These are phyloP conservation scores for Penicillium fimorum DNA, from an alignment of 495 filamentous ascomycete species.

Conservation along the genomic window DNA sequence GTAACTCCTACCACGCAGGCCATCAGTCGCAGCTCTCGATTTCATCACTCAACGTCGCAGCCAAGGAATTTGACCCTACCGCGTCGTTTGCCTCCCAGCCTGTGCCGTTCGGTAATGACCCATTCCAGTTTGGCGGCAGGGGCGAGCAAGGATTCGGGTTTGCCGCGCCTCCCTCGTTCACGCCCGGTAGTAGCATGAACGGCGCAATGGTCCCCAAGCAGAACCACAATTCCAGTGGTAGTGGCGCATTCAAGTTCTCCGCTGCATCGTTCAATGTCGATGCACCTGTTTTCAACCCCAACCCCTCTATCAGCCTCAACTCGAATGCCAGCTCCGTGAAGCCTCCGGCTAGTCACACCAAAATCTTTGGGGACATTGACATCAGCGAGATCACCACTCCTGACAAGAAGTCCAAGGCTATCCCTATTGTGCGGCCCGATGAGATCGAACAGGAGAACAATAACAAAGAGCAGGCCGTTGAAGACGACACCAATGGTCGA, in stretches of 20 bases:
- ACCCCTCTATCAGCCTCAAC: conserved; percentile 48
- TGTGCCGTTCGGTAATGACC: conserved; percentile 52
- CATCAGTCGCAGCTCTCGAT: conserved; percentile 65
- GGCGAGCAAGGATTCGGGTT: conserved; percentile 44
- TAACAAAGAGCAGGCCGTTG: conserved; percentile 46
- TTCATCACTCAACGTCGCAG: conserved; percentile 81
- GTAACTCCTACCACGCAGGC: conserved; percentile 36
- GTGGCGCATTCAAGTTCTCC: conserved; percentile 70
- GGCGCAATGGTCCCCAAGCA: conserved; percentile 13
- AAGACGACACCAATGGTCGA: conserved; percentile 32
- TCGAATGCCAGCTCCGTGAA: conserved; percentile 27
- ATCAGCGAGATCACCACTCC: conserved; percentile 61
- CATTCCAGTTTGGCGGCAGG: conserved; percentile 50
- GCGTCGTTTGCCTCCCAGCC: conserved; percentile 60
- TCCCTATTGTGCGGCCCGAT: conserved; percentile 75
- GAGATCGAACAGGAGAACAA: conserved; percentile 42
- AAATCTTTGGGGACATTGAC: conserved; percentile 77
- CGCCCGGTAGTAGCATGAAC: conserved; percentile 48
- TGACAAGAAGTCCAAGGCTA: conserved; percentile 69
- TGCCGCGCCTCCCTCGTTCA: conserved; percentile 73
- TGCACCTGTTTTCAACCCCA: conserved; percentile 79
- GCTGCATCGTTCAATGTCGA: conserved; percentile 74
- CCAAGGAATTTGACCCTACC: conserved; percentile 80
- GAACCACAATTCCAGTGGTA: conserved; percentile 45
- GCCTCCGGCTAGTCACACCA: conserved; percentile 35